Evolutionary conservation across 202 grass and related monocot species (phyloP).

Genomic region (Cymbopogon flexuosus): DNA sequence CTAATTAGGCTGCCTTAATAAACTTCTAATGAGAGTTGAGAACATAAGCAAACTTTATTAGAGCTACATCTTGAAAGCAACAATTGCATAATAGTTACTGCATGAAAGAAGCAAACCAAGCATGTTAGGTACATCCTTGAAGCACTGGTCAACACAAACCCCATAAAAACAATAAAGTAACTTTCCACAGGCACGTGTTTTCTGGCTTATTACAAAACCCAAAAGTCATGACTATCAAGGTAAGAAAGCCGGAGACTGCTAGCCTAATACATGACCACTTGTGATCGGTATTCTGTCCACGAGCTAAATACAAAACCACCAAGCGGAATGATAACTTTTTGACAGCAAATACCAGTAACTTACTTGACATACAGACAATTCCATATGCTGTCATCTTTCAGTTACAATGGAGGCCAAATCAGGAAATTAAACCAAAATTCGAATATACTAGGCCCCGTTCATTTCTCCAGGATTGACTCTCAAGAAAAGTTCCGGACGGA

Average conservation of each 20-base stretch:
- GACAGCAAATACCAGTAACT: not conserved
- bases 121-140: not conserved
- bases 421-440: not conserved
- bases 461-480: too few species aligned
- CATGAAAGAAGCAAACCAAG: not conserved
- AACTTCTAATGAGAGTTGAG: not conserved
- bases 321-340: not conserved
- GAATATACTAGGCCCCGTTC: not conserved
- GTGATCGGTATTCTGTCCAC: not conserved
- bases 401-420: not conserved
- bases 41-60: not conserved
- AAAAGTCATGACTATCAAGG: not conserved
- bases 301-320: not conserved
- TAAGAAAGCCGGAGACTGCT: not conserved
- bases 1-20: not conserved
- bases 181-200: not conserved
- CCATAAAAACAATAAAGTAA: not conserved
- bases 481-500: too few species aligned
- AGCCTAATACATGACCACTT: not conserved
- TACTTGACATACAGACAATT: not conserved
- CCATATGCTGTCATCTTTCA: not conserved
- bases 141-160: not conserved
- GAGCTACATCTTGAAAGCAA: conserved; percentile 8
- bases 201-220: not conserved
- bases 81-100: not conserved